These are phyloP conservation scores for Ilyonectria sp. DNA, from an alignment of 2,329 filamentous ascomycete species.

Conservation along the genomic window DNA sequence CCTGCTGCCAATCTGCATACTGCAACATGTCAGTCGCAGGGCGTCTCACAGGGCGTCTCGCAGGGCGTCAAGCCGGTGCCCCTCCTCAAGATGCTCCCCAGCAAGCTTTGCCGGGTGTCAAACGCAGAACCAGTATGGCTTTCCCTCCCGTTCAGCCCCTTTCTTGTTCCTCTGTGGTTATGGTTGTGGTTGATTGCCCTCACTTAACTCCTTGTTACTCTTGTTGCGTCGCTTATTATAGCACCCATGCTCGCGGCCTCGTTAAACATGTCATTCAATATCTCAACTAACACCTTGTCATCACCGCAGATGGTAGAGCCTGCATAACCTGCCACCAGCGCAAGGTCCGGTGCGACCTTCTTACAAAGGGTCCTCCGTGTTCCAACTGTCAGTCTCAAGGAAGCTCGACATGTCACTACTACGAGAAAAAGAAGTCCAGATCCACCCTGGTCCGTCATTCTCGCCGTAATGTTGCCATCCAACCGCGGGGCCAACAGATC, in stretches of 20 bases:
- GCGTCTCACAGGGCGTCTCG: conserved; percentile 1
- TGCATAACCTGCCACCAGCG: conserved; percentile 65
- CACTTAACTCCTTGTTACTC: too few relatives aligned
- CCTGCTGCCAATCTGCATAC: background rate
- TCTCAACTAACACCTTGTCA: conserved; percentile 3
- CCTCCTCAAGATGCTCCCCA: conserved; percentile 3
- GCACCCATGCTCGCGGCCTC: background rate
- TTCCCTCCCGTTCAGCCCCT: background rate
- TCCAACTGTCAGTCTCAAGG: conserved; percentile 62
- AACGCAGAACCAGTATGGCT: conserved; percentile 28
- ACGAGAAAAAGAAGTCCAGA: conserved; percentile 63
- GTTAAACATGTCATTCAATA: background rate
- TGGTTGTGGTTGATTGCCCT: too few relatives aligned
- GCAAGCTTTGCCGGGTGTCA: background rate
- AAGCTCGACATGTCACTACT: conserved; percentile 60
- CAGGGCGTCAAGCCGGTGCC: conserved; percentile 12
- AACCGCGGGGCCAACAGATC: conserved; percentile 59
- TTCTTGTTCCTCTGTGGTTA: too few relatives aligned
- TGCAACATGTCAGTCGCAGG: background rate
- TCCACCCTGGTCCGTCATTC: conserved; percentile 51
- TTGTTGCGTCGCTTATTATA: background rate
- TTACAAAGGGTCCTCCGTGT: conserved; percentile 62
- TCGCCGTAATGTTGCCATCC: conserved; percentile 57
- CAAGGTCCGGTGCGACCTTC: conserved; percentile 67
- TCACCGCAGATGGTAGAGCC: conserved; percentile 54